Base-by-base conservation (phyloP, 169 alveolate species). In the Sarcocystis neurona region DNA sequence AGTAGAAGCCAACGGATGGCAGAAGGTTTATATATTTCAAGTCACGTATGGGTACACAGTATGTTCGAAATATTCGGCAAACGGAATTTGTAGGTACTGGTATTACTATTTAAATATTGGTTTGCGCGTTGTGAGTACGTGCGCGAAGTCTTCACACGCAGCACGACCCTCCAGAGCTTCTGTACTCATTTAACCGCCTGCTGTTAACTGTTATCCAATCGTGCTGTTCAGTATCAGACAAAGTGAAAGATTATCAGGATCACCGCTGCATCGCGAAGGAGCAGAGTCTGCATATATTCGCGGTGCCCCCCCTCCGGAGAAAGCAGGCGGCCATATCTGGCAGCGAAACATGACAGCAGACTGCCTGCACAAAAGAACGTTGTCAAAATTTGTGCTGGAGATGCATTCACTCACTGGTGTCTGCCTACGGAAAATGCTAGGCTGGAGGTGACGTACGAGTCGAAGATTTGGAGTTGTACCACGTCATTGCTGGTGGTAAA, bases 241-340 rank as follows among this genome's bases (percentile, higher is more conserved):
- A 79, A 53, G 87, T 53, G 58, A 79, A 79, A 37, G 66, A 32
- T 48, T 48, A 53, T 60, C 87, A 79, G 34, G 77, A 39, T 10
- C 77, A 43, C 47, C 87, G 77, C 60, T 79, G 87, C 87, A 37
- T 79, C 77, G 56, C 58, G 50, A 79, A 50, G 75, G 87, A 79
- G 39, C 87, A 79, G 53, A 50, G 87, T 18, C 46, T 79, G 72
- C 87, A 79, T 50, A 53, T 53, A 48, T 79, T 79, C 50, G 58
- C 75, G n/a, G 48, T 79, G 37, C 87, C 87, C 1, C 82, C 82
- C n/a, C n/a, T n/a, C n/a, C n/a, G n/a, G n/a, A n/a, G n/a, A n/a
- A n/a, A n/a, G n/a, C n/a, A n/a, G n/a, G n/a, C n/a, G n/a, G n/a
- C n/a, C n/a, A n/a, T n/a, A n/a, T n/a, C n/a, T n/a, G n/a, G n/a